These are phyloP conservation scores for Mortierella hygrophila DNA, from an alignment of 192 early-diverging fungal species.

Conservation along the genomic window DNA sequence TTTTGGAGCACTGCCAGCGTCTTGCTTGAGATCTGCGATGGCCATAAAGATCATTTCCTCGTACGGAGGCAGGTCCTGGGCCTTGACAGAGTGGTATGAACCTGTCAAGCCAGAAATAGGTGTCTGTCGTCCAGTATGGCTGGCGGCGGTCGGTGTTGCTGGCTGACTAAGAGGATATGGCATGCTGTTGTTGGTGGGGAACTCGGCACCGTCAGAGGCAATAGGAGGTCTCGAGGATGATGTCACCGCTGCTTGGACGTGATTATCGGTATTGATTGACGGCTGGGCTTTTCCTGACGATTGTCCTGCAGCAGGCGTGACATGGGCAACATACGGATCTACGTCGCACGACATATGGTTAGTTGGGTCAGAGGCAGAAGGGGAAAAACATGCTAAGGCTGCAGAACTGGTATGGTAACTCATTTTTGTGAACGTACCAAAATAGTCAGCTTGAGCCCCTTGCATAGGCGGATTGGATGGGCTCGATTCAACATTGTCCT, in stretches of 20 bases:
- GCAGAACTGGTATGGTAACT: neutral
- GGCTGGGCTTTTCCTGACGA: neutral
- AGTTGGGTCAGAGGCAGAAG: neutral
- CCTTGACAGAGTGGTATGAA: conserved; percentile 30
- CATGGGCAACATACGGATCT: conserved; percentile 21
- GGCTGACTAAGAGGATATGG: conserved; percentile 15
- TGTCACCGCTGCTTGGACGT: neutral
- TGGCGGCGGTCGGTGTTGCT: conserved; percentile 19
- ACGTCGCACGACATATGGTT: neutral
- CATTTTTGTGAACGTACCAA: conserved; percentile 19
- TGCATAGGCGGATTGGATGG: neutral
- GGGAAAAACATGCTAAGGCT: neutral
- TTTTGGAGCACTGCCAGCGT: conserved; percentile 58
- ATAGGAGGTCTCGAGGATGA: neutral
- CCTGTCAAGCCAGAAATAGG: conserved; percentile 16
- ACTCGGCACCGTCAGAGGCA: neutral
- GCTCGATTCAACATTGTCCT: neutral
- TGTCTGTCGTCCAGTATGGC: conserved; percentile 14
- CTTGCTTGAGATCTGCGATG: conserved; percentile 52
- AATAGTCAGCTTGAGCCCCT: conserved; percentile 25
- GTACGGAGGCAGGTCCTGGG: conserved; percentile 59
- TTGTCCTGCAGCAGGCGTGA: neutral
- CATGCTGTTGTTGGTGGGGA: neutral
- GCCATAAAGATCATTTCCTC: conserved; percentile 69
- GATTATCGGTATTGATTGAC: neutral